Evolutionary conservation across 176 grass and related monocot species (phyloP).

Genomic region (Carex kokanica): DNA sequence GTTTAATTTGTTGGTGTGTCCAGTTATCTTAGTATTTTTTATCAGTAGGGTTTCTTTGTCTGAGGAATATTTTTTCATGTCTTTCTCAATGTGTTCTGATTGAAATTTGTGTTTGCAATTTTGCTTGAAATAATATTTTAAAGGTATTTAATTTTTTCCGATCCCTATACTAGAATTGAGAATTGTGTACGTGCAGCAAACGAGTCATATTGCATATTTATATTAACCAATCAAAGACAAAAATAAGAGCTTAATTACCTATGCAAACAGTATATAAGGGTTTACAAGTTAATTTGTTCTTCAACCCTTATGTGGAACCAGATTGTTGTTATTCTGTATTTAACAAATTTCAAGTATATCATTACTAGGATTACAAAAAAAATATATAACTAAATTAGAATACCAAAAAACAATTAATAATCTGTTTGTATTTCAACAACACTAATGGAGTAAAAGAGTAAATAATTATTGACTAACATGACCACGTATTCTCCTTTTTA

Average conservation of each 20-base stretch:
- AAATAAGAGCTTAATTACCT: background rate
- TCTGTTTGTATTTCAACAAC: background rate
- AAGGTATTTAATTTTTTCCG: background rate
- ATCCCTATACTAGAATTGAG: background rate
- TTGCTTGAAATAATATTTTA: background rate
- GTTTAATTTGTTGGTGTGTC: background rate
- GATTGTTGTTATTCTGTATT: background rate
- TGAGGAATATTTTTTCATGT: background rate
- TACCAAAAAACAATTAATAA: background rate
- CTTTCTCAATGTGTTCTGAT: background rate
- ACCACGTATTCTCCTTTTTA: background rate
- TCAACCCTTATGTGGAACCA: background rate
- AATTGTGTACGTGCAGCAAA: background rate
- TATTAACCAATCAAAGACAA: background rate
- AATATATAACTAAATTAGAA: background rate
- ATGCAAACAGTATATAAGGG: background rate
- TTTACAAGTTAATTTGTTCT: background rate
- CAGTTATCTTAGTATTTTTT: background rate
- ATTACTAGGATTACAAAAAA: background rate
- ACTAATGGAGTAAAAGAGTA: background rate
- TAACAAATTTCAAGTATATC: background rate
- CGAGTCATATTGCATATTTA: background rate
- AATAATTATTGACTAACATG: background rate
- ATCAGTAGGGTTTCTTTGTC: background rate
- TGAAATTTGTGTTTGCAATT: background rate